Evolutionary conservation across 176 grass and related monocot genomes (phyloP), one percentile per base, ranked within the genome.

Genomic region (Alloteropsis semialata): DNA sequence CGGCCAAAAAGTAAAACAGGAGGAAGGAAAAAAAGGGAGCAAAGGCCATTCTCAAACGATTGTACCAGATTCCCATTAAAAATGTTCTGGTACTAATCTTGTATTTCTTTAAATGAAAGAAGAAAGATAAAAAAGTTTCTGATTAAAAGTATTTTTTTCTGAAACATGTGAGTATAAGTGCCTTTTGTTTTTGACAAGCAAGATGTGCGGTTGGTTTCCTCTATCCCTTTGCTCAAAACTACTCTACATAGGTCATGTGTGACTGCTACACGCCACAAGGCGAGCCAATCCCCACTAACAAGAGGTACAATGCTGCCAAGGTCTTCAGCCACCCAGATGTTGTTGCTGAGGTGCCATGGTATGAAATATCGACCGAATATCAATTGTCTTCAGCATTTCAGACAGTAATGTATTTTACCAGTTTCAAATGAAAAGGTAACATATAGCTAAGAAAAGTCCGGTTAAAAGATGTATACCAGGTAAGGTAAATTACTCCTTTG

Each of bases 181-280:
- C n/a, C n/a, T 24, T 8, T 34, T n/a, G 48, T 16, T 87, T 82
- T 67, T 36, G 18, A 9, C 22, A 37, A 54, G 70, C 77, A 44
- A 36, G 21, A 58, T 37, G 48, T 19, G n/a, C 73, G 14, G 51
- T 14, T 41, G 32, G 67, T 58, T 80, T 59, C 29, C 8, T 79
- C 19, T 49, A 7, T 5, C 72, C 67, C 28, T 32, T 72, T n/a
- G n/a, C 25, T 29, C 72, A 25, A 45, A 30, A 77, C 29, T 86
- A 77, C 22, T 86, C 9, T 43, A 3, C 75, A 39, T 65, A 97
- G 95, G 95, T 97, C 54, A 97, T 97, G 90, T 97, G 95, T 44
- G 92, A 97, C 89, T 97, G 95, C 76, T 94, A 94, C 67, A 97
- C 95, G 38, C 95, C 95, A 28, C 90, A 92, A 86, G 95, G 92